Evolutionary conservation across 2,329 filamentous ascomycete genomes (phyloP).

Genomic region (Podosphaera leucotricha): DNA sequence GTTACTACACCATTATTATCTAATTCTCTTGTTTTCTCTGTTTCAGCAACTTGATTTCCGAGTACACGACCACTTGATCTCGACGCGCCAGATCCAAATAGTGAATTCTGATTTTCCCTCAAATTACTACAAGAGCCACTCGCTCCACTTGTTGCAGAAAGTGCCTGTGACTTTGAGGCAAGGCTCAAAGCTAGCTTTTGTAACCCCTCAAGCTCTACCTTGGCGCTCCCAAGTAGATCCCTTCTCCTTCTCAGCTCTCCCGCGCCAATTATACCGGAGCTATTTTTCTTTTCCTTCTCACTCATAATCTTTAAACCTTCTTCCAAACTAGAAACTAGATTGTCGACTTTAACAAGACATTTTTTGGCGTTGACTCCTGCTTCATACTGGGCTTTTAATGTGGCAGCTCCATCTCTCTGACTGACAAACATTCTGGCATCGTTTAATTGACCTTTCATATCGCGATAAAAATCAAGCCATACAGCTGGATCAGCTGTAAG

Average conservation of each 20-base stretch:
- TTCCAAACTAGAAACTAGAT: constrained; percentile 37
- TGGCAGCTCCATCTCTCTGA: constrained; percentile 36
- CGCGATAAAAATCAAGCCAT: constrained; percentile 55
- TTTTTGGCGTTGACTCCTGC: constrained; percentile 53
- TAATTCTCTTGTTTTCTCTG: constrained; percentile 49
- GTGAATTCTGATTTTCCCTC: constrained; percentile 19
- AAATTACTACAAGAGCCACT: constrained; percentile 5
- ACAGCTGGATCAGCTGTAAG: constrained; percentile 19
- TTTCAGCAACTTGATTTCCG: constrained; percentile 50
- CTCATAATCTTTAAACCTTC: constrained; percentile 37
- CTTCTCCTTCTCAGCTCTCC: constrained; percentile 50
- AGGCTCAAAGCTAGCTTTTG: constrained; percentile 45
- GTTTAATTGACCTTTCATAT: constrained; percentile 49
- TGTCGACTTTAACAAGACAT: constrained; percentile 43
- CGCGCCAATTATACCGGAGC: constrained; percentile 30
- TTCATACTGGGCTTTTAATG: constrained; percentile 31
- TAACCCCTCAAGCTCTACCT: constrained; percentile 52
- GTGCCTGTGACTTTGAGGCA: constrained; percentile 22
- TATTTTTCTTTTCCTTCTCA: constrained; percentile 19
- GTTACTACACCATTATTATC: constrained; percentile 54
- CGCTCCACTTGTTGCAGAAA: constrained; percentile 6
- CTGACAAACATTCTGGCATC: constrained; percentile 43
- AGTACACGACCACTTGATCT: constrained; percentile 37
- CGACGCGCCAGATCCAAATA: constrained; percentile 21
- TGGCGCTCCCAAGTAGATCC: constrained; percentile 44